Evolutionary conservation across 2,329 filamentous ascomycete genomes (phyloP).

Genomic region (Tolypocladium amazonense): DNA sequence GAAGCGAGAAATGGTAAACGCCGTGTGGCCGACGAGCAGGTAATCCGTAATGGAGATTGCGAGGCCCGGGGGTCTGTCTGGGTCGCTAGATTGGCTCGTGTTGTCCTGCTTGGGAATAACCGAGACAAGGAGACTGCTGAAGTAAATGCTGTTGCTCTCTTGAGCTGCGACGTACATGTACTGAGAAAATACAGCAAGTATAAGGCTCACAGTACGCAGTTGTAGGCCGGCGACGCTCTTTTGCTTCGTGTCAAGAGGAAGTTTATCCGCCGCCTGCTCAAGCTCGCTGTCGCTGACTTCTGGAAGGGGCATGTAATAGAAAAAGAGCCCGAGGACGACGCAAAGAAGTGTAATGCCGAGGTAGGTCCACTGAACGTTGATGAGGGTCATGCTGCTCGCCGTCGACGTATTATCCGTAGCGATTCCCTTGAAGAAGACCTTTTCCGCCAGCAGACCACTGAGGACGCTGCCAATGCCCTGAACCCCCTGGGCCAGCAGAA

Average conservation of each 20-base stretch:
- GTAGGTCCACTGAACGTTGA: constrained; percentile 77
- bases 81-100: constrained; percentile 17
- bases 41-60: constrained; percentile 50
- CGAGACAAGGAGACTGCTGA: constrained; percentile 38
- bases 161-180: constrained; percentile 74
- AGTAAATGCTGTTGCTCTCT: constrained; percentile 52
- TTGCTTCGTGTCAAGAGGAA: constrained; percentile 40
- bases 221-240: constrained; percentile 38
- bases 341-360: constrained; percentile 70
- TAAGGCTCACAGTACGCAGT: constrained; percentile 46
- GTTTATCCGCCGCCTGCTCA: constrained; percentile 32
- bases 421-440: constrained; percentile 60
- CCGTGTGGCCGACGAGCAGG: constrained; percentile 59
- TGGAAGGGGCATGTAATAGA: constrained; percentile 57
- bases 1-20: constrained; percentile 67
- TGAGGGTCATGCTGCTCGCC: constrained; percentile 36
- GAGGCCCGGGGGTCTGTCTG: constrained; percentile 31
- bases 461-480: constrained; percentile 68
- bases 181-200: constrained; percentile 63
- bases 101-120: constrained; percentile 19
- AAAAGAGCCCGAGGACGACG: constrained; percentile 56
- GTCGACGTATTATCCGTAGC: constrained; percentile 18
- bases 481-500: constrained; percentile 65
- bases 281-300: constrained; percentile 48
- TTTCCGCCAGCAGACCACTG: constrained; percentile 60